phyloP scores from a whole-genome alignment of 768 basidiomycete genomes.

The Cantharellus anzutake region DNA sequence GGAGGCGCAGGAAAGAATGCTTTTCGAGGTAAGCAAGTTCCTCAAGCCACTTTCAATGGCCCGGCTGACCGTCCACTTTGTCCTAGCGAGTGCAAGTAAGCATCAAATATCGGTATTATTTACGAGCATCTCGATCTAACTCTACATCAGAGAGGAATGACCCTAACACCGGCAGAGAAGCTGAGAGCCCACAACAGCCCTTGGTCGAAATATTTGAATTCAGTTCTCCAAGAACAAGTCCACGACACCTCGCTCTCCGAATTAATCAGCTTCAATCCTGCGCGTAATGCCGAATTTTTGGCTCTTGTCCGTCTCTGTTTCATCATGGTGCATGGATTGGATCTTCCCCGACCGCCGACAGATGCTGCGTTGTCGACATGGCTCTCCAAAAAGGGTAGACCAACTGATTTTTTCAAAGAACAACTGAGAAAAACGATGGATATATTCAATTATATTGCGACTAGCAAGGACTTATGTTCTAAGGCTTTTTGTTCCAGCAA shows the following conservation, averaged over 20 bases:
- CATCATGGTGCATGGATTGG: neutral
- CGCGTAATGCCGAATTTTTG: neutral
- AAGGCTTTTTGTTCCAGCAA: neutral
- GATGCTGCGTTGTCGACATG: neutral
- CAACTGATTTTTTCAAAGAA: neutral
- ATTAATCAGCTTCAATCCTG: neutral
- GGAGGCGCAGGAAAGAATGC: slow-evolving; percentile 40
- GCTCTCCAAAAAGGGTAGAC: neutral
- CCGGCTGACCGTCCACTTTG: slow-evolving; percentile 11
- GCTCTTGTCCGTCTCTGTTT: neutral
- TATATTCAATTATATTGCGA: neutral
- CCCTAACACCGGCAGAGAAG: neutral
- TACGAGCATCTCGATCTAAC: neutral
- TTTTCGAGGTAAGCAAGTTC: slow-evolving; percentile 40
- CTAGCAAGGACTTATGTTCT: neutral
- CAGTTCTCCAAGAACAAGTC: neutral
- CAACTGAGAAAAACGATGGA: neutral
- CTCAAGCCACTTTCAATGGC: slow-evolving; percentile 15
- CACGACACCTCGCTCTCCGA: neutral
- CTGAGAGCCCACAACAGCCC: neutral
- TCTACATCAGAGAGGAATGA: neutral
- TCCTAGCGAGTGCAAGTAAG: neutral
- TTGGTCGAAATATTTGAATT: neutral
- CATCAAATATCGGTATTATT: neutral
- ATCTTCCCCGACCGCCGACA: neutral